Conservation (phyloP, 257 asterid species). For the Solanum ahanhuiri region DNA sequence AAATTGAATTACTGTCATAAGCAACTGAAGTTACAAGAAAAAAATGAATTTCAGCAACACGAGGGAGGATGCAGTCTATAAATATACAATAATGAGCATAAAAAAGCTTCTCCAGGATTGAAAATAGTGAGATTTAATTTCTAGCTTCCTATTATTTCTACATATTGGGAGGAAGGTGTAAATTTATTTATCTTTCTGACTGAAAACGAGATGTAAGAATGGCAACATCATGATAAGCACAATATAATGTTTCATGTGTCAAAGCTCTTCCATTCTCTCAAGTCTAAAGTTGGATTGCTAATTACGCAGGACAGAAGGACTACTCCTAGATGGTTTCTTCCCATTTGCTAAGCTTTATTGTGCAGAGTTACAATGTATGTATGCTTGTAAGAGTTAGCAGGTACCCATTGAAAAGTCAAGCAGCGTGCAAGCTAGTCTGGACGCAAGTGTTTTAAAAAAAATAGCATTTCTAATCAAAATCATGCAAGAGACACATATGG, state of each 20-base stretch:
- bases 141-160: not conserved
- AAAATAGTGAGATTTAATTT: not conserved
- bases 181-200: not conserved
- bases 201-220: not conserved
- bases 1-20: not conserved
- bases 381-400: not conserved
- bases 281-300: not conserved
- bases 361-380: not conserved
- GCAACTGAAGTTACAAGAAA: not conserved
- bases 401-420: not conserved
- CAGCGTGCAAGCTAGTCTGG: not conserved
- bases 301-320: not conserved
- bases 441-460: not conserved
- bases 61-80: not conserved
- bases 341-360: not conserved
- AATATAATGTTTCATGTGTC: not conserved
- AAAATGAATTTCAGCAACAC: not conserved
- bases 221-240: not conserved
- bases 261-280: not conserved
- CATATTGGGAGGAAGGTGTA: not conserved
- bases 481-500: not conserved
- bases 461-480: not conserved
- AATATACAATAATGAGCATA: not conserved
- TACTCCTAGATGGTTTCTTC: not conserved
- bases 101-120: not conserved